These are phyloP conservation scores for Astragalus membranaceus DNA, from an alignment of 306 rosid genomes.

Conservation along the genomic window DNA sequence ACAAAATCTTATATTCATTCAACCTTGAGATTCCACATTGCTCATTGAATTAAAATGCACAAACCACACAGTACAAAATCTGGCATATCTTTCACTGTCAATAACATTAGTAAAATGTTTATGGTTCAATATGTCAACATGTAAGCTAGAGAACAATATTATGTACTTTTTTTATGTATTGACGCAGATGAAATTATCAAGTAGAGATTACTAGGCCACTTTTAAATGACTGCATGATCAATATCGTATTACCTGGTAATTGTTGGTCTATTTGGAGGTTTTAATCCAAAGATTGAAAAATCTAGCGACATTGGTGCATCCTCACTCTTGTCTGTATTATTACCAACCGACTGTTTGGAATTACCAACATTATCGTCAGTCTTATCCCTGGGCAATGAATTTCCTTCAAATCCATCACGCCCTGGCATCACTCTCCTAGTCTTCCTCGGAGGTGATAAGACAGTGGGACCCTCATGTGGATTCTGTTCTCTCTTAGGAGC, in stretches of 20 bases:
- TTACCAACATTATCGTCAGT: conserved; percentile 43
- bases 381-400: conserved; percentile 46
- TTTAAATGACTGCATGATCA: neutral
- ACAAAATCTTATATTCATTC: neutral
- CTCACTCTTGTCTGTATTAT: conserved; percentile 63
- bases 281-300: conserved; percentile 82
- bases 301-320: conserved; percentile 68
- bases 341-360: conserved; percentile 46
- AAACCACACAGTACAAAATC: neutral
- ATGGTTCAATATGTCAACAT: conserved; percentile 14
- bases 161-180: neutral
- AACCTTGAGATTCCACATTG: neutral
- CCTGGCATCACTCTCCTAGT: conserved; percentile 91
- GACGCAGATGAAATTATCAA: neutral
- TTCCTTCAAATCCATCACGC: conserved; percentile 67
- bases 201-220: neutral
- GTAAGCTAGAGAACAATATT: conserved; percentile 8
- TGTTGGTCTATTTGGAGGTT: conserved; percentile 93
- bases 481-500: conserved; percentile 70
- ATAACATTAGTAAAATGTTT: conserved; percentile 5
- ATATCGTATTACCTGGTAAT: conserved; percentile 63
- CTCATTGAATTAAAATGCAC: neutral
- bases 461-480: conserved; percentile 69
- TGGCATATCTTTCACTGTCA: neutral
- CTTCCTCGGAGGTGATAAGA: conserved; percentile 91